A percentile compares a stretch with the other conserved stretches of the same genome.
These are phyloP conservation scores for Coffea eugenioides DNA, from an alignment of 257 asterid genomes.

Conservation along the genomic window DNA sequence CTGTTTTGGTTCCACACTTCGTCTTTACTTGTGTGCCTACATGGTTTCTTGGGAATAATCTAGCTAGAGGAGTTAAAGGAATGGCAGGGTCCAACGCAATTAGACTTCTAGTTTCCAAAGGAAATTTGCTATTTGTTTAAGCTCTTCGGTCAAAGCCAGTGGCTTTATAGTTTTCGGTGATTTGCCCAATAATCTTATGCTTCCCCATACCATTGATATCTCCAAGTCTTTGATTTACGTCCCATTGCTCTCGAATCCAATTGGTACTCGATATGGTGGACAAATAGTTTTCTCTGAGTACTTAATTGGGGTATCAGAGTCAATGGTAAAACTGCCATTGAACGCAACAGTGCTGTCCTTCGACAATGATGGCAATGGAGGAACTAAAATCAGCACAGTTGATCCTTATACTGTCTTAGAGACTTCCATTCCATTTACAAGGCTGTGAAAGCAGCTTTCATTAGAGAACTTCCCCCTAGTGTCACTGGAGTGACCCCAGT, in stretches of 20 bases:
- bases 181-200: background rate
- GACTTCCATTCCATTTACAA: constrained; percentile 13
- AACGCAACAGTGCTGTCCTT: constrained; percentile 11
- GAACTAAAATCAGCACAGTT: constrained; percentile 26
- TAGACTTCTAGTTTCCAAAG: too few relatives aligned
- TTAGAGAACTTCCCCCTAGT: background rate
- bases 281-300: constrained; percentile 11
- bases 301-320: constrained; percentile 19
- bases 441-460: constrained; percentile 11
- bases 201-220: background rate
- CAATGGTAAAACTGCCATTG: constrained; percentile 15
- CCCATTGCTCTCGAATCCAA: constrained; percentile 11
- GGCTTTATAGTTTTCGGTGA: too few relatives aligned
- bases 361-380: constrained; percentile 13
- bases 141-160: too few relatives aligned
- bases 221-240: constrained; percentile 10
- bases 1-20: background rate
- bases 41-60: background rate
- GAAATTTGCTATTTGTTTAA: too few relatives aligned
- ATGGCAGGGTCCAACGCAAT: too few relatives aligned
- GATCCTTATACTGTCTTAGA: constrained; percentile 13
- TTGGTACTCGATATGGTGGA: background rate
- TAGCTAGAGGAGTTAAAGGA: too few relatives aligned
- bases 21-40: constrained; percentile 1
- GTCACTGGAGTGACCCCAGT: constrained; percentile 6